phyloP scores from a whole-genome alignment of 2,329 filamentous ascomycete species.

The Botrytis fabae region DNA sequence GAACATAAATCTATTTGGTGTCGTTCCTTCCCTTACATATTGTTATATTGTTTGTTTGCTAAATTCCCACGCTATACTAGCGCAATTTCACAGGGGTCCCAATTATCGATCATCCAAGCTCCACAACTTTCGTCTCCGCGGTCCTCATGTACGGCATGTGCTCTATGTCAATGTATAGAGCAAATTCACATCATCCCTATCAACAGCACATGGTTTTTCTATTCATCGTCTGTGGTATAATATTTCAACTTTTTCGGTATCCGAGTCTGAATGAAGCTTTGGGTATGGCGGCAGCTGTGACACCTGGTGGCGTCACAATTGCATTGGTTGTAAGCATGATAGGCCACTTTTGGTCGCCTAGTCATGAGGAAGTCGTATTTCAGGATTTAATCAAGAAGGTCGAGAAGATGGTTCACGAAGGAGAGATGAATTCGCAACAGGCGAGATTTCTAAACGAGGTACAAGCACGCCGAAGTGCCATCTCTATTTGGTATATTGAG shows the following conservation, averaged over 20 bases:
- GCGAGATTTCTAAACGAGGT: background rate
- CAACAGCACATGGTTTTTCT: background rate
- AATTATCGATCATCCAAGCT: background rate
- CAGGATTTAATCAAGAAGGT: background rate
- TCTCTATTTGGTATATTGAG: background rate
- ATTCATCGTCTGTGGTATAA: background rate
- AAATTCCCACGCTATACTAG: background rate
- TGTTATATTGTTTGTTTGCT: background rate
- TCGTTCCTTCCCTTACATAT: accelerated
- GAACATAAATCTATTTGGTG: background rate
- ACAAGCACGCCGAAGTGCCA: background rate
- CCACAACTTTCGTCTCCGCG: background rate
- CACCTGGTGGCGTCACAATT: background rate
- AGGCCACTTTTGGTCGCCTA: background rate
- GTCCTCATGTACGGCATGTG: background rate
- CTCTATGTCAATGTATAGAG: background rate
- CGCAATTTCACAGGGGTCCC: background rate
- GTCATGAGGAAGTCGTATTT: background rate
- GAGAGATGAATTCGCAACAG: background rate
- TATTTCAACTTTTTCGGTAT: background rate
- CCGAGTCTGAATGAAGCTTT: background rate
- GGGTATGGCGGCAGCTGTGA: background rate
- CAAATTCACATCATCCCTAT: background rate
- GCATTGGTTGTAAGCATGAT: background rate
- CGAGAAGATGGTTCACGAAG: background rate